Percentiles rank a stretch among this genome's conserved stretches.
Evolutionary conservation across 2,329 filamentous ascomycete species (phyloP).

Genomic region (Fusarium papillatum): DNA sequence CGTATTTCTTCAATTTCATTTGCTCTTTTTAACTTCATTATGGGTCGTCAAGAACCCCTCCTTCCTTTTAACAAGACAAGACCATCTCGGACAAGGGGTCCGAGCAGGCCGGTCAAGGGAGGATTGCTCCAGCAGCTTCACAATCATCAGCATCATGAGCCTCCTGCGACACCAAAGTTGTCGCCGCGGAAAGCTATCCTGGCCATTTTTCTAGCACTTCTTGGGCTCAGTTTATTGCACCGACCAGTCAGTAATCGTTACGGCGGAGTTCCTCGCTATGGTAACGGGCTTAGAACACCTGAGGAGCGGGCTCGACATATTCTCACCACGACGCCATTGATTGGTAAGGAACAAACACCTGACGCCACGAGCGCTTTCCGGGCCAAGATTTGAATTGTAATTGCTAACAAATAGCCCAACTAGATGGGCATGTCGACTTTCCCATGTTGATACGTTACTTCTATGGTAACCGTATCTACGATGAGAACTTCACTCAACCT

Average conservation of each 20-base stretch:
- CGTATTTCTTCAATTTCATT: not conserved
- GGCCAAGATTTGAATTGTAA: too few relatives aligned
- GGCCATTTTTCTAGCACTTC: conserved; percentile 41
- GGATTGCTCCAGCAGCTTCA: conserved; percentile 37
- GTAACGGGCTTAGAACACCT: conserved; percentile 49
- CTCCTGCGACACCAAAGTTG: conserved; percentile 39
- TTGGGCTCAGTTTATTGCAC: conserved; percentile 45
- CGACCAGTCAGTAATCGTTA: conserved; percentile 42
- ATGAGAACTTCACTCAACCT: conserved; percentile 77
- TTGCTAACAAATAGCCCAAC: not conserved
- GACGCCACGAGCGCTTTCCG: not conserved
- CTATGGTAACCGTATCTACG: conserved; percentile 85
- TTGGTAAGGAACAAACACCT: conserved; percentile 53
- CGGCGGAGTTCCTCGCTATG: conserved; percentile 39
- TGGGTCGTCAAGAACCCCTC: conserved; percentile 40
- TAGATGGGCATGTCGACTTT: conserved; percentile 93
- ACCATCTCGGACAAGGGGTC: conserved; percentile 27
- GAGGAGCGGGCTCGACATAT: conserved; percentile 62
- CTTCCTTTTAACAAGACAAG: conserved; percentile 33
- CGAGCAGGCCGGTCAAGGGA: conserved; percentile 32
- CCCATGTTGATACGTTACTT: conserved; percentile 76
- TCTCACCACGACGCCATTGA: conserved; percentile 61
- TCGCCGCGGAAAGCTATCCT: conserved; percentile 41
- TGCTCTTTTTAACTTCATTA: conserved; percentile 7
- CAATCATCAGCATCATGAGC: conserved; percentile 31